Base-by-base conservation (phyloP, 164 flowering plant species). In the Cinnamomum chago region DNA sequence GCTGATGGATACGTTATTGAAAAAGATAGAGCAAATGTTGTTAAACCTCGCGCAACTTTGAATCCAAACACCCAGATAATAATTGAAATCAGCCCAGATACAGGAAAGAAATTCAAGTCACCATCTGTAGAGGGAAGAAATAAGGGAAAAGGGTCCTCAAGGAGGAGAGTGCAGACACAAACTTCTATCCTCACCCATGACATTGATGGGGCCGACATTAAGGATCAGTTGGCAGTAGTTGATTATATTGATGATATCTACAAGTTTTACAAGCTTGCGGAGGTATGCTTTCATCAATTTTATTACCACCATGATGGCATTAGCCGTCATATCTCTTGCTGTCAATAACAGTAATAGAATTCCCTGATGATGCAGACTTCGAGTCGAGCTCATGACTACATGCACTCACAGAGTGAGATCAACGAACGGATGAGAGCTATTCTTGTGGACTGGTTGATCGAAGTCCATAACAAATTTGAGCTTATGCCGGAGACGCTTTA, bases 201-300 rank as follows among this genome's bases (percentile, higher is more conserved):
- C 73, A 91, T 92, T 25, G 98, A 94, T 79, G 91, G 89, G 50
- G 90, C 79, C 3, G 97, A 94, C 77, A 83, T 72, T 11, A 75
- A 82, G 28, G 86, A 92, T 82, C 89, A 94, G 51, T 78, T 91
- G 78, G 93, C 95, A 47, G 95, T 79, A 0, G 90, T 88, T 2
- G 98, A 93, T 65, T 92, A 93, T 75, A 84, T 93, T 35, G 98
- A 93, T 18, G 98, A 93, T 71, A 82, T 93, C 1, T 93, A 93
- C 88, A 82, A 81, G n/a, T 93, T 86, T 81, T 93, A 89, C 78
- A 89, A 86, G 82, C 64, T 79, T 0, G 86, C 76, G 47, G 97
- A 91, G 90, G 98, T 93, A 81, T 20, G n/a, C 20, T 40, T 40
- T 40, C 60, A 55, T 55, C 60, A 3, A 55, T 55, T 55, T 14